Conservation (phyloP, 2,329 filamentous ascomycete genomes). For the Fusarium globosum region DNA sequence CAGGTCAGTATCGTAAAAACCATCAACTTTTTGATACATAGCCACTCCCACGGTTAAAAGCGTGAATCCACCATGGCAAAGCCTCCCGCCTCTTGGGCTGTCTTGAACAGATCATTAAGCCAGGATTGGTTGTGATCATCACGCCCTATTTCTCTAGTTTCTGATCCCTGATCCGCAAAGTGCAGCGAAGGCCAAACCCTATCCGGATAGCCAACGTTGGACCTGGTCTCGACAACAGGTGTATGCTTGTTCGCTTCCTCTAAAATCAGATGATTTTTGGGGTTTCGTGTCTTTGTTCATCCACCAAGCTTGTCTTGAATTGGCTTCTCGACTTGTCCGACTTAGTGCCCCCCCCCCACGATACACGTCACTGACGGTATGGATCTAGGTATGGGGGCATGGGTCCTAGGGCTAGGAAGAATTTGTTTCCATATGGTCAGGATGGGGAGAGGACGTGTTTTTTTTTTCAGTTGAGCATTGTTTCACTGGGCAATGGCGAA, state of each 20-base stretch:
- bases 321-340: background rate
- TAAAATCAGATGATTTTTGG: constrained; percentile 1
- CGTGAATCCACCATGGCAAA: background rate
- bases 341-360: constrained; percentile 24
- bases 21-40: background rate
- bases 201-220: background rate
- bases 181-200: constrained; percentile 9
- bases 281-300: constrained; percentile 1
- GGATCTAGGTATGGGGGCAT: constrained; percentile 21
- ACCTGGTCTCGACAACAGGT: background rate
- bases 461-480: background rate
- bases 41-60: constrained; percentile 3
- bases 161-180: constrained; percentile 22
- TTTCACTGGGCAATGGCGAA: background rate
- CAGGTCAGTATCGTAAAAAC: background rate
- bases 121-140: constrained; percentile 14
- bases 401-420: constrained; percentile 19
- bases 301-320: constrained; percentile 21
- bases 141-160: constrained; percentile 3
- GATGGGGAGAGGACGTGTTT: background rate
- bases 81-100: constrained; percentile 4
- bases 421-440: constrained; percentile 1
- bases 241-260: background rate
- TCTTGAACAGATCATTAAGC: constrained; percentile 17
- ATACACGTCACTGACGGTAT: constrained; percentile 33